Evolutionary conservation across 192 early-diverging fungal species (phyloP).

Genomic region (Thamnidium elegans): DNA sequence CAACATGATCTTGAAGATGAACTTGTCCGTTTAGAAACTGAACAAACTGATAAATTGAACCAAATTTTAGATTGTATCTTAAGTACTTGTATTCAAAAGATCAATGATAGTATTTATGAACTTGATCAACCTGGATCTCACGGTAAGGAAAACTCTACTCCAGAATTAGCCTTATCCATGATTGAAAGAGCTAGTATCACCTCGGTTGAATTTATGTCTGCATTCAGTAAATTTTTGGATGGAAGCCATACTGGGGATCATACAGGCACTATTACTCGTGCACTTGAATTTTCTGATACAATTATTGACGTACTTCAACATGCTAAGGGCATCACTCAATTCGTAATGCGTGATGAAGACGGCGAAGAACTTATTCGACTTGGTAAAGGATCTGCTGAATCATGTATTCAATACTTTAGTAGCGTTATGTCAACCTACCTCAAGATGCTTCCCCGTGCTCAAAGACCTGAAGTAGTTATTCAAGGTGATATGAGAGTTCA

Average conservation of each 20-base stretch:
- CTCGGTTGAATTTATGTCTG: slow-evolving; percentile 59
- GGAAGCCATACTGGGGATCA: slow-evolving; percentile 66
- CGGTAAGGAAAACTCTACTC: slow-evolving; percentile 85
- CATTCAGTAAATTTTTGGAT: slow-evolving; percentile 42
- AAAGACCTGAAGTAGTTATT: slow-evolving; percentile 72
- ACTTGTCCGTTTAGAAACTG: slow-evolving; percentile 59
- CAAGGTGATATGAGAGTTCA: slow-evolving; percentile 76
- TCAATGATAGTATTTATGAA: slow-evolving; percentile 88
- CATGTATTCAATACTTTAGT: slow-evolving; percentile 78
- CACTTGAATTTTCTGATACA: slow-evolving; percentile 77
- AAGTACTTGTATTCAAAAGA: slow-evolving; percentile 79
- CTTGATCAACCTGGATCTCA: slow-evolving; percentile 76
- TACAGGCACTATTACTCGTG: slow-evolving; percentile 77
- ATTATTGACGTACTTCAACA: slow-evolving; percentile 81
- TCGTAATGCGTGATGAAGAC: slow-evolving; percentile 77
- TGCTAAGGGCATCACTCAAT: slow-evolving; percentile 84
- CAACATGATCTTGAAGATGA: slow-evolving; percentile 59
- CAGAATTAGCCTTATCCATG: slow-evolving; percentile 89
- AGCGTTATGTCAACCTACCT: slow-evolving; percentile 79
- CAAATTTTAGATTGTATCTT: slow-evolving; percentile 85
- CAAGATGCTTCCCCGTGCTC: slow-evolving; percentile 56
- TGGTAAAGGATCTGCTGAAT: slow-evolving; percentile 62
- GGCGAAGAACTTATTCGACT: slow-evolving; percentile 74
- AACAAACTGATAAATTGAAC: slow-evolving; percentile 67
- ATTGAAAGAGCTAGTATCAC: slow-evolving; percentile 79